Percentiles rank a stretch among this genome's conserved stretches.
Evolutionary conservation across 305 asterid species (phyloP).

Genomic region (Fraxinus albicans): DNA sequence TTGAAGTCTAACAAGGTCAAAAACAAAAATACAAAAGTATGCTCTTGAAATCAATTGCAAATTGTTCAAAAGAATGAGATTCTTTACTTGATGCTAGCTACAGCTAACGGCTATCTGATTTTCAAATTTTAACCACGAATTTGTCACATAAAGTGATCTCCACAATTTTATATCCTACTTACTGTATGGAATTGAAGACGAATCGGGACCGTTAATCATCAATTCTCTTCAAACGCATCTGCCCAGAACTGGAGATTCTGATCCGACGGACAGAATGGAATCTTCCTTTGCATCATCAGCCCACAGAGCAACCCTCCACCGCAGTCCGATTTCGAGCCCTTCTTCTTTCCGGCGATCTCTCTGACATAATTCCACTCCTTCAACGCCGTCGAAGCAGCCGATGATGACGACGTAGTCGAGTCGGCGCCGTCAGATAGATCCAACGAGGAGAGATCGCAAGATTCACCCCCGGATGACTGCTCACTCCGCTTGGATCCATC

Average conservation of each 20-base stretch:
- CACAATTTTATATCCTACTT: constrained; percentile 20
- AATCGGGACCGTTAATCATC: constrained; percentile 35
- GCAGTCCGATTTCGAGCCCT: constrained; percentile 43
- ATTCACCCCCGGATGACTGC: constrained; percentile 59
- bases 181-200: background rate
- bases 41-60: background rate
- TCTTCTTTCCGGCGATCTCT: constrained; percentile 55
- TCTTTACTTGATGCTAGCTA: background rate
- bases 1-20: background rate
- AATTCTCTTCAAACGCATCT: constrained; percentile 38
- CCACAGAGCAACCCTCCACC: constrained; percentile 70
- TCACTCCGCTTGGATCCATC: constrained; percentile 65
- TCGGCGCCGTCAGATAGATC: constrained; percentile 62
- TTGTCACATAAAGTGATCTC: constrained; percentile 13
- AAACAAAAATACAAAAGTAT: background rate
- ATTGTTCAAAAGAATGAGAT: background rate
- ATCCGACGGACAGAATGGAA: constrained; percentile 57
- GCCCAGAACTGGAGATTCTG: constrained; percentile 53
- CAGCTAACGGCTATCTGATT: background rate
- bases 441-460: constrained; percentile 47
- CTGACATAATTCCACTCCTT: constrained; percentile 63
- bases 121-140: background rate
- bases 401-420: constrained; percentile 67
- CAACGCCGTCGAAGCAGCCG: constrained; percentile 53
- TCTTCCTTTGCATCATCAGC: constrained; percentile 55